Conservation (phyloP, 164 flowering plant species). For the Euptelea pleiosperma region DNA sequence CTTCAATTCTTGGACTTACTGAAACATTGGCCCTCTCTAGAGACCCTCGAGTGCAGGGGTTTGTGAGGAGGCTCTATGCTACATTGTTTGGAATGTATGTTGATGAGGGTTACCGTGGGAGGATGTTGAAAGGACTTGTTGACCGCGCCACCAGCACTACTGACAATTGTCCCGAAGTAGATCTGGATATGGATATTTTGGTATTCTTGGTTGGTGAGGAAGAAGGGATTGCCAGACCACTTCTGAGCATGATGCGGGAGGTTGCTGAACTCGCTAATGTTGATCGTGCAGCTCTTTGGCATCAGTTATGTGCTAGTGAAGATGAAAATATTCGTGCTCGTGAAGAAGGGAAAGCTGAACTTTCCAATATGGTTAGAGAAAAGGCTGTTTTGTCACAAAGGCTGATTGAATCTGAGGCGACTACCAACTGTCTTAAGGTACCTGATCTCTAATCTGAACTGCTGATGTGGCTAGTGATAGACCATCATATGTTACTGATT, state of each 20-base stretch:
- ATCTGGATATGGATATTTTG: constrained; percentile 80
- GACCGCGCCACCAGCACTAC: constrained; percentile 67
- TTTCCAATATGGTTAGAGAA: constrained; percentile 53
- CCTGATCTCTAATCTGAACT: constrained; percentile 13
- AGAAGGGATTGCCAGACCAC: constrained; percentile 67
- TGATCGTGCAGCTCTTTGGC: constrained; percentile 95
- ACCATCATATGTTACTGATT: neutral
- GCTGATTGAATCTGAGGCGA: constrained; percentile 76
- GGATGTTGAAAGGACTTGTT: constrained; percentile 87
- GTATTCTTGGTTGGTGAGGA: constrained; percentile 39
- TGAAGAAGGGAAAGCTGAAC: constrained; percentile 72
- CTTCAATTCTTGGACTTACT: constrained; percentile 75
- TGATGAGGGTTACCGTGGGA: constrained; percentile 62
- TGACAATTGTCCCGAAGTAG: constrained; percentile 60
- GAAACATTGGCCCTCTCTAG: constrained; percentile 84
- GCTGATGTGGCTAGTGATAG: neutral
- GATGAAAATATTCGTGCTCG: constrained; percentile 72
- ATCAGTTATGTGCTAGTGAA: constrained; percentile 87
- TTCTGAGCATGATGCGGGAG: constrained; percentile 87
- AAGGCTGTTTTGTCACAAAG: constrained; percentile 64
- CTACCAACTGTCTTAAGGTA: constrained; percentile 84
- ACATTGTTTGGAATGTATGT: constrained; percentile 72
- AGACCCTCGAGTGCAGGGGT: constrained; percentile 59
- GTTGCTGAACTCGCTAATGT: constrained; percentile 93
- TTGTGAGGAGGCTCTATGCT: constrained; percentile 78